Base-by-base conservation (phyloP, 371 early-diverging fungal genomes). In the Circinella minor region DNA sequence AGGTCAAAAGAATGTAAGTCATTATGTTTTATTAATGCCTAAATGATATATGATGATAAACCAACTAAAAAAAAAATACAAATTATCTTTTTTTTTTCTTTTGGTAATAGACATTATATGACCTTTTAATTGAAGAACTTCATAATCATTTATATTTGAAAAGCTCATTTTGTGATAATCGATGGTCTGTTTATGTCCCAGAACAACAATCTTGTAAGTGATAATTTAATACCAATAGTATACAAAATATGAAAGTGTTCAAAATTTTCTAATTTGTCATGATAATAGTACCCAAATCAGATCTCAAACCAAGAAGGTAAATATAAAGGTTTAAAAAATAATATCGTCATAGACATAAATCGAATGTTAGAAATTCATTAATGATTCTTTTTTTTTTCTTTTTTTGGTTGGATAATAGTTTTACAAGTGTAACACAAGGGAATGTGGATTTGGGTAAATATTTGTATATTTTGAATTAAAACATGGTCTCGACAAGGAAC, bases 101-200 rank as follows among this genome's bases (percentile, higher is more conserved):
- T 27, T 27, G 27, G 27, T 0, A 27, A 27, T 79, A 93, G 93
- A 75, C 80, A 3, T 66, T 96, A 27, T 89, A 92, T 57, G 96
- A 96, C 67, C 76, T 88, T 11, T 75, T 97, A 6, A 88, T 95
- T 62, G 97, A 96, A 69, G 97, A 98, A 71, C 84, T 98, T 11
- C 96, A 96, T 69, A 94, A 91, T 71, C 96, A 97, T 77, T 69
- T 97, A 4, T 98, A 98, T 79, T 80, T 98, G 9, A 97, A 96
- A 74, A 96, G 91, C 65, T 81, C 87, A 1, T 87, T 86, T 59
- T 85, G 89, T 54, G 89, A 88, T 72, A 89, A 87, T 73, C 80
- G 86, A 64, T 90, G 89, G 89, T 63, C 83, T 4, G 77, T 77
- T 39, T 89, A 88, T 76, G 82, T 82, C 27, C 83, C 81, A 51